Conservation (phyloP, 257 asterid genomes). For the Plantago major region DNA sequence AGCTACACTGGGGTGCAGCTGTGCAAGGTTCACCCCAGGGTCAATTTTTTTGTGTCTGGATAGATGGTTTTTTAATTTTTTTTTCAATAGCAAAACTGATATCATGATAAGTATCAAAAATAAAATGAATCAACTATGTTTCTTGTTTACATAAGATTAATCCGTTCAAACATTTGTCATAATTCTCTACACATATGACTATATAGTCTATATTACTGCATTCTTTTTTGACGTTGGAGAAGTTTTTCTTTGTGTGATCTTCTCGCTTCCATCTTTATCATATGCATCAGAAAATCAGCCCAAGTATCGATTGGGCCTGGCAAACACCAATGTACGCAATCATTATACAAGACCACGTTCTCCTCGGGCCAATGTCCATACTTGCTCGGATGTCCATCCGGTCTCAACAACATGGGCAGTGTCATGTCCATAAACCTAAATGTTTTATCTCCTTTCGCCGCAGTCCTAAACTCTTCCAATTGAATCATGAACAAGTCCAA, state of each 20-base stretch:
- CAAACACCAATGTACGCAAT: conserved; percentile 43
- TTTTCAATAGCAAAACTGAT: no score
- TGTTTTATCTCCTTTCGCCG: conserved; percentile 16
- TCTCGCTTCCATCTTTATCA: conserved; percentile 46
- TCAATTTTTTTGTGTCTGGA: no score
- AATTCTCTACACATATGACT: no score
- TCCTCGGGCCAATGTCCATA: conserved; percentile 35
- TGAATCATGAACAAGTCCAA: conserved; percentile 33
- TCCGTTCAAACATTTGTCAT: no score
- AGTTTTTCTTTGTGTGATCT: conserved; percentile 27
- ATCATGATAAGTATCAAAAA: no score
- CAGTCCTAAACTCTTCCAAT: conserved; percentile 29
- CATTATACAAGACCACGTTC: conserved; percentile 33
- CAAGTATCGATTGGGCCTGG: conserved; percentile 72
- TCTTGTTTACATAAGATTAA: no score
- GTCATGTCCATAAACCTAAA: conserved; percentile 30
- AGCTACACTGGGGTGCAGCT: no score
- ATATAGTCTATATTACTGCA: conserved; percentile 7
- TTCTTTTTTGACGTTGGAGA: conserved; percentile 20
- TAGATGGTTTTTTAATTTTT: no score
- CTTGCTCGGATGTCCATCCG: conserved; percentile 39
- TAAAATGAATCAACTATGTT: no score
- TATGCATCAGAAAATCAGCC: conserved; percentile 53
- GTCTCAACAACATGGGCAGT: conserved; percentile 31
- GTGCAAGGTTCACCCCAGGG: no score